phyloP scores from a whole-genome alignment of 1,284 basidiomycete species.

The Puccinia novopanici region DNA sequence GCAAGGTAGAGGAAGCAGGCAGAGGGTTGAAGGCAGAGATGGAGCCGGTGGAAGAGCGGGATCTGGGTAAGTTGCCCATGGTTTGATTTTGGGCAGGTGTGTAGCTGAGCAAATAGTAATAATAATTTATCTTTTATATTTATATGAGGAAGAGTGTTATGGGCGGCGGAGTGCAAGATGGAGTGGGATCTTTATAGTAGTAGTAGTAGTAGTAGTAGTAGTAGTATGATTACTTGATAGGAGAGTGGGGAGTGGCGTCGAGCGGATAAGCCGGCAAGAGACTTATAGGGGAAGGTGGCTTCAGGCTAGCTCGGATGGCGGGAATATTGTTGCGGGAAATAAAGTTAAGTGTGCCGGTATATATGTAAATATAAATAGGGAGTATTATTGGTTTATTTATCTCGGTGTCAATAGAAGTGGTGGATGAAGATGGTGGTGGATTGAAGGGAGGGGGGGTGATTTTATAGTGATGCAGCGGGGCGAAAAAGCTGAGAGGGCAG shows the following conservation, averaged over 20 bases:
- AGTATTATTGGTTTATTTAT: no score
- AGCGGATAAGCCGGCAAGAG: conserved; percentile 3
- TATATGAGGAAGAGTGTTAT: no score
- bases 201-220: no score
- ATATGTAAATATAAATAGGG: background rate
- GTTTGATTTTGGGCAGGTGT: no score
- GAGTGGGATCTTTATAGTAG: no score
- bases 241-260: background rate
- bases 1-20: background rate
- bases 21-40: background rate
- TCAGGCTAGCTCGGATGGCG: background rate
- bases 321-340: background rate
- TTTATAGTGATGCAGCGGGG: no score
- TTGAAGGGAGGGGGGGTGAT: background rate
- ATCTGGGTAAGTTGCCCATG: conserved; percentile 17
- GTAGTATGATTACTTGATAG: background rate
- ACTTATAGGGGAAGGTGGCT: no score
- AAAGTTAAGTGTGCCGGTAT: background rate
- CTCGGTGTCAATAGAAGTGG: background rate
- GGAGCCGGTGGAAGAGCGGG: conserved; percentile 1
- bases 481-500: no score
- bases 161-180: background rate
- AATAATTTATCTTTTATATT: background rate
- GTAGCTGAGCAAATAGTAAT: no score
- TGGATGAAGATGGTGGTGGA: background rate